phyloP scores from a whole-genome alignment of 495 filamentous ascomycete species.

The Penicillium roqueforti region DNA sequence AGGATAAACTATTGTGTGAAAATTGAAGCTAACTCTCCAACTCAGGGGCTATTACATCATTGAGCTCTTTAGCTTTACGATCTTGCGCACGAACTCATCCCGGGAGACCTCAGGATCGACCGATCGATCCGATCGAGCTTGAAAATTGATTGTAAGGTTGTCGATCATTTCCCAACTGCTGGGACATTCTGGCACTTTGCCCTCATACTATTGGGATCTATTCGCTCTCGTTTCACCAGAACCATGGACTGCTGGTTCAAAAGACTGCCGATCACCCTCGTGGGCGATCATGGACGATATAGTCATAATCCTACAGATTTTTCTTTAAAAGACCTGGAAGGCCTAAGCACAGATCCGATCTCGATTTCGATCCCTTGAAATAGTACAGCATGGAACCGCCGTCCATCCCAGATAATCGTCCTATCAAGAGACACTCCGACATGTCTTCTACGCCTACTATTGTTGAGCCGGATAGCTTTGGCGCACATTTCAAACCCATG shows the following conservation, averaged over 20 bases:
- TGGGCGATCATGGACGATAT: not conserved
- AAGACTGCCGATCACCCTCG: not conserved
- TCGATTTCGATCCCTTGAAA: not conserved
- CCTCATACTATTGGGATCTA: slow-evolving; percentile 8
- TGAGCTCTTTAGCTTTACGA: slow-evolving; percentile 5
- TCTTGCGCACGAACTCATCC: slow-evolving; percentile 3
- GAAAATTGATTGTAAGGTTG: slow-evolving; percentile 8
- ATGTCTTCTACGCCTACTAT: slow-evolving; percentile 8
- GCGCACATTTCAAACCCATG: not conserved
- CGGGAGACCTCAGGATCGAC: slow-evolving; percentile 18
- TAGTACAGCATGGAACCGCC: slow-evolving; percentile 17
- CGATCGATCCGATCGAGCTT: slow-evolving; percentile 16
- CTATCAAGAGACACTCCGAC: slow-evolving; percentile 4
- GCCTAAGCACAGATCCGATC: not conserved
- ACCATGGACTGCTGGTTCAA: slow-evolving; percentile 15
- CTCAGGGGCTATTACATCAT: slow-evolving; percentile 15
- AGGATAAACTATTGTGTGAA: too few species aligned
- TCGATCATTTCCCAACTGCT: slow-evolving; percentile 10
- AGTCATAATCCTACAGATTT: too few species aligned
- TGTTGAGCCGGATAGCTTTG: slow-evolving; percentile 3
- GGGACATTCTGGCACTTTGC: not conserved
- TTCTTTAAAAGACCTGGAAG: slow-evolving; percentile 10
- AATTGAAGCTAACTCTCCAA: not conserved
- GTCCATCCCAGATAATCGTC: slow-evolving; percentile 19
- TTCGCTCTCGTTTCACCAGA: slow-evolving; percentile 4